A percentile compares a stretch with the other conserved stretches of the same genome.
Conservation (phyloP, 1,284 basidiomycete species). For the Phellopilus nigrolimitatus region DNA sequence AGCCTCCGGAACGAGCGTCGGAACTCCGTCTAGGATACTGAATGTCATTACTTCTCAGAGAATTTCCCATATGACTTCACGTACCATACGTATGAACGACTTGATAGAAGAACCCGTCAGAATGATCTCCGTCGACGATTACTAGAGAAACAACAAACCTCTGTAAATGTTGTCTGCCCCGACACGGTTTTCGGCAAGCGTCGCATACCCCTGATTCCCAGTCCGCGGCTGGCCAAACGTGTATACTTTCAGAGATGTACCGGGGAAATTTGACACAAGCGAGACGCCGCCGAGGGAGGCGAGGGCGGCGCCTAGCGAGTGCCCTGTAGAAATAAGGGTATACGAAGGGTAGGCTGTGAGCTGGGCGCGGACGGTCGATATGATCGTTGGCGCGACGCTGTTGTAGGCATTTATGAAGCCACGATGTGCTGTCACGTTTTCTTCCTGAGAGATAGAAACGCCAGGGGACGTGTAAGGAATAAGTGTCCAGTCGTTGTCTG, state of each 20-base stretch:
- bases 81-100: too few relatives aligned
- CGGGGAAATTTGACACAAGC: slow-evolving; percentile 37
- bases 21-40: slow-evolving; percentile 18
- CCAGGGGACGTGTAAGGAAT: slow-evolving; percentile 13
- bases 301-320: slow-evolving; percentile 46
- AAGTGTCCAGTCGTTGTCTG: slow-evolving; percentile 10
- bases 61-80: too few relatives aligned
- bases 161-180: slow-evolving; percentile 32
- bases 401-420: slow-evolving; percentile 25
- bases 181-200: slow-evolving; percentile 38
- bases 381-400: slow-evolving; percentile 33
- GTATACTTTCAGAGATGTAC: slow-evolving; percentile 35
- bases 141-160: too few relatives aligned
- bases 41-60: background rate
- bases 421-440: background rate
- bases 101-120: too few relatives aligned
- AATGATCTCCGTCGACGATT: too few relatives aligned
- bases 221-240: slow-evolving; percentile 49
- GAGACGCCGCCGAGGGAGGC: slow-evolving; percentile 40
- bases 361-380: slow-evolving; percentile 26
- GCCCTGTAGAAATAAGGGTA: slow-evolving; percentile 40
- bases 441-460: background rate
- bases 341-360: slow-evolving; percentile 31
- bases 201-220: slow-evolving; percentile 38
- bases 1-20: slow-evolving; percentile 1